Evolutionary conservation across 345 rosid genomes (phyloP).

Genomic region (Lepidium africanum): DNA sequence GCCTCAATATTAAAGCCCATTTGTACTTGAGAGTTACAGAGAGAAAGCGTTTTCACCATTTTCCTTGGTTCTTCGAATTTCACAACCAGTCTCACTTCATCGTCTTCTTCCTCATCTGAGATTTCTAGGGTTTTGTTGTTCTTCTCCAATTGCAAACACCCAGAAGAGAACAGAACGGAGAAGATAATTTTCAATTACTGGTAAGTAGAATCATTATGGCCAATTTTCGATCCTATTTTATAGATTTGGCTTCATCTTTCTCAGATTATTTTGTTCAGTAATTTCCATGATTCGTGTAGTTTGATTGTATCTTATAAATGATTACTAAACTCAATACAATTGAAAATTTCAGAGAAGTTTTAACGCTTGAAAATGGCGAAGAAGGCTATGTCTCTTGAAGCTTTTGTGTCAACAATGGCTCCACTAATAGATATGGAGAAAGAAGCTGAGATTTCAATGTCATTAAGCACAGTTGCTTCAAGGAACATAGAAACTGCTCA

Average conservation of each 20-base stretch:
- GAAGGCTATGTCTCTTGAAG: slow-evolving; percentile 49
- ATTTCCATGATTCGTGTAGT: not conserved
- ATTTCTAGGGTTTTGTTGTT: not conserved
- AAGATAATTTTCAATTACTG: not conserved
- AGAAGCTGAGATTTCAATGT: slow-evolving; percentile 83
- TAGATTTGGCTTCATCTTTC: not conserved
- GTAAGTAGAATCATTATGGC: not conserved
- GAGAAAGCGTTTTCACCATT: too few species aligned
- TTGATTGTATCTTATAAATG: not conserved
- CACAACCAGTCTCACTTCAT: not conserved
- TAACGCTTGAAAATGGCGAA: slow-evolving; percentile 28
- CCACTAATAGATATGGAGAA: slow-evolving; percentile 80
- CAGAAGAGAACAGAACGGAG: not conserved
- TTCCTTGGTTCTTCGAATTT: not conserved
- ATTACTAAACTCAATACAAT: not conserved
- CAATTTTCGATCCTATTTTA: not conserved
- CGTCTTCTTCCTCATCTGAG: not conserved
- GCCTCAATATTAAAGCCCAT: too few species aligned
- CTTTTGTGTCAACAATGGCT: slow-evolving; percentile 54
- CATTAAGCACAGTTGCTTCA: slow-evolving; percentile 55
- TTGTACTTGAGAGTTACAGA: too few species aligned
- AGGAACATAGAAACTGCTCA: slow-evolving; percentile 61
- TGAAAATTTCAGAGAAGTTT: not conserved
- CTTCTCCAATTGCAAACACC: not conserved
- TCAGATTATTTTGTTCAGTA: too few species aligned